Evolutionary conservation across 2,329 filamentous ascomycete species (phyloP).

Genomic region (Eutypa lata): DNA sequence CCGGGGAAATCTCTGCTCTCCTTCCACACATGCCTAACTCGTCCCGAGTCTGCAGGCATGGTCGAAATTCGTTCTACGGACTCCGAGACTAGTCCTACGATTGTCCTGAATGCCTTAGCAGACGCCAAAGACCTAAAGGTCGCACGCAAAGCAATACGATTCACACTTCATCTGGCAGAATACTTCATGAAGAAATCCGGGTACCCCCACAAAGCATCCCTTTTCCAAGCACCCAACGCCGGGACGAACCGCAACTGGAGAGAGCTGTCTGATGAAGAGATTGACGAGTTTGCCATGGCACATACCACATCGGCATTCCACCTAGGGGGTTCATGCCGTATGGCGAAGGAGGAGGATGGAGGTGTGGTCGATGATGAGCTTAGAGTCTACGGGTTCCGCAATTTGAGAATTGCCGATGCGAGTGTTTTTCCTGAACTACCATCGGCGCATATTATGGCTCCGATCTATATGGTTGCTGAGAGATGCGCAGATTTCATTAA

Average conservation of each 20-base stretch:
- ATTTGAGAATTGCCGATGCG: neutral
- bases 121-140: neutral
- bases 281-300: neutral
- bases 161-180: neutral
- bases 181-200: neutral
- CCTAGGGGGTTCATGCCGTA: neutral
- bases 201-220: neutral
- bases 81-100: neutral
- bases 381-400: neutral
- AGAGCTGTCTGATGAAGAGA: neutral
- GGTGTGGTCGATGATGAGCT: neutral
- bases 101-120: neutral
- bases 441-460: neutral
- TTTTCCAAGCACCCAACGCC: neutral
- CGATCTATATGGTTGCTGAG: neutral
- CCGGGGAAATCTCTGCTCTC: constrained; percentile 17
- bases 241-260: neutral
- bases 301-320: neutral
- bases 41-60: neutral
- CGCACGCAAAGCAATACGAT: neutral
- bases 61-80: neutral
- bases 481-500: neutral
- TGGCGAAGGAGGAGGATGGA: neutral
- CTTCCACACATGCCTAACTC: neutral
- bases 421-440: neutral